Percentiles rank a stretch among this genome's conserved stretches.
Evolutionary conservation across 1,284 basidiomycete species (phyloP).

Genomic region (Leccinum subfulvum): DNA sequence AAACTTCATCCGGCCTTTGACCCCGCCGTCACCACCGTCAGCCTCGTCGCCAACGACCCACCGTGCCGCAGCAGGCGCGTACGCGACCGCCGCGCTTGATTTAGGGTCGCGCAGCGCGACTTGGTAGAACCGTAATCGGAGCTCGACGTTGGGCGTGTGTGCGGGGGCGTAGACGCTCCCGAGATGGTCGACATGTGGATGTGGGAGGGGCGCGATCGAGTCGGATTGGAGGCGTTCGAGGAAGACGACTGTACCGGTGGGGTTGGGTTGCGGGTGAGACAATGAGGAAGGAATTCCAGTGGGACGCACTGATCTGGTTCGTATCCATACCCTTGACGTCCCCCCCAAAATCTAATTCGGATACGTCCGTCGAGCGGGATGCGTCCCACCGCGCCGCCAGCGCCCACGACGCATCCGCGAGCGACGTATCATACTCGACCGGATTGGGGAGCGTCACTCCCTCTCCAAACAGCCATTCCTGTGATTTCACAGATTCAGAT

Average conservation of each 20-base stretch:
- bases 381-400: constrained; percentile 80
- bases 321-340: constrained; percentile 60
- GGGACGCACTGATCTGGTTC: constrained; percentile 1
- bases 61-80: constrained; percentile 45
- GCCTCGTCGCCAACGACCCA: constrained; percentile 71
- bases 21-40: constrained; percentile 41
- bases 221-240: constrained; percentile 62
- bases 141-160: constrained; percentile 63
- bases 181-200: constrained; percentile 53
- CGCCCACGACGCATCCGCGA: constrained; percentile 69
- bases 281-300: neutral
- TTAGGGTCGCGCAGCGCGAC: constrained; percentile 53
- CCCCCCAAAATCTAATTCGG: constrained; percentile 48
- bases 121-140: constrained; percentile 71
- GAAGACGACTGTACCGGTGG: constrained; percentile 57
- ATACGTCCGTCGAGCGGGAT: constrained; percentile 50
- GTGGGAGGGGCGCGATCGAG: constrained; percentile 50
- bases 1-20: constrained; percentile 83
- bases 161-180: constrained; percentile 55
- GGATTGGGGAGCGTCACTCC: constrained; percentile 79
- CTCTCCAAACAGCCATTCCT: constrained; percentile 85
- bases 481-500: neutral
- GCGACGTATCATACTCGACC: constrained; percentile 79
- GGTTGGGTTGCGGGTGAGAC: neutral
- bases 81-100: constrained; percentile 44